A percentile compares a stretch with the other conserved stretches of the same genome.
phyloP scores from a whole-genome alignment of 2,329 filamentous ascomycete species.

The Ophiostoma ulmi region DNA sequence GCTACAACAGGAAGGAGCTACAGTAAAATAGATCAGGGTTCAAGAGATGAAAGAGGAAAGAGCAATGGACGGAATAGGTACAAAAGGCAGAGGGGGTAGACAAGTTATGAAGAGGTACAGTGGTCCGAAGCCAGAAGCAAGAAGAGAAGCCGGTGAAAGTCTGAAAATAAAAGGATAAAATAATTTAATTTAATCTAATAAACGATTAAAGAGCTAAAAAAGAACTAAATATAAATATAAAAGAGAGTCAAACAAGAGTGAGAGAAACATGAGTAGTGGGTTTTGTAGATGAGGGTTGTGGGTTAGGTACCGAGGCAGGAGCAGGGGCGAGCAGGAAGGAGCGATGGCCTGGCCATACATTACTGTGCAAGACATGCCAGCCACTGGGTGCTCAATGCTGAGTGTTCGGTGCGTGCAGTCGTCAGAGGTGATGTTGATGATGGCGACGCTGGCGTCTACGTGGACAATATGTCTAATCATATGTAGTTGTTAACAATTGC shows the following conservation, averaged over 20 bases:
- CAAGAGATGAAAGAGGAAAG: neutral
- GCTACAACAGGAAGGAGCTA: neutral
- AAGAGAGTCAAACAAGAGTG: neutral
- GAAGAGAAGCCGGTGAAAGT: conserved; percentile 1
- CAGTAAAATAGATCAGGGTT: neutral
- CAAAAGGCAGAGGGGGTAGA: neutral
- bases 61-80: neutral
- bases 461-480: no score
- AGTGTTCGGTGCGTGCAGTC: neutral
- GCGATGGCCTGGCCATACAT: neutral
- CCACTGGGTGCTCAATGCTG: neutral
- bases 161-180: neutral
- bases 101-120: neutral
- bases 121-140: neutral
- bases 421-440: neutral
- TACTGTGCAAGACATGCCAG: neutral
- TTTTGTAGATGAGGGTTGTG: neutral
- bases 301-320: neutral
- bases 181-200: neutral
- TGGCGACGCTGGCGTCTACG: no score
- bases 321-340: neutral
- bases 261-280: neutral
- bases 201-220: neutral
- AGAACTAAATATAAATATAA: neutral
- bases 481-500: no score